phyloP scores from a whole-genome alignment of 306 rosid genomes.

The Sophora flavescens region DNA sequence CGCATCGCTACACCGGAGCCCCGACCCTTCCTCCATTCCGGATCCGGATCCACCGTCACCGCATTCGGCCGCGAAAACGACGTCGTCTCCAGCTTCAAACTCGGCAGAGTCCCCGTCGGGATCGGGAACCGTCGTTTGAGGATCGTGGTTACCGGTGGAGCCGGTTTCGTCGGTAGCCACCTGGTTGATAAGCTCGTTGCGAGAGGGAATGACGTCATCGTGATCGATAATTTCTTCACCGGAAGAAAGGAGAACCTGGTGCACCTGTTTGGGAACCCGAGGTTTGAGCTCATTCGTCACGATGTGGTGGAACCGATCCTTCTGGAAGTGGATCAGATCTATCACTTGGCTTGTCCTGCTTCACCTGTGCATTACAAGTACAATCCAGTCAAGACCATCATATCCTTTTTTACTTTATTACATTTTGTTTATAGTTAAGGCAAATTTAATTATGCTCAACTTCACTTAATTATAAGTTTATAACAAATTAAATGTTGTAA shows the following conservation, averaged over 20 bases:
- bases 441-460: too few relatives aligned
- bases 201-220: slow-evolving; percentile 85
- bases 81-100: slow-evolving; percentile 12
- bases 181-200: slow-evolving; percentile 76
- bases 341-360: slow-evolving; percentile 85
- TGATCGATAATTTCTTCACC: slow-evolving; percentile 86
- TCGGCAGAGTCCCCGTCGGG: slow-evolving; percentile 70
- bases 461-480: too few relatives aligned
- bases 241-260: slow-evolving; percentile 83
- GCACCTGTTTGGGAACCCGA: slow-evolving; percentile 78
- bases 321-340: slow-evolving; percentile 90
- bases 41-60: slow-evolving; percentile 39
- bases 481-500: too few relatives aligned
- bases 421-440: background rate
- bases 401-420: slow-evolving; percentile 56
- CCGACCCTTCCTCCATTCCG: slow-evolving; percentile 26
- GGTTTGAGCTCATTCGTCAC: slow-evolving; percentile 89
- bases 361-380: slow-evolving; percentile 81
- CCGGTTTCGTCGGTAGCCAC: slow-evolving; percentile 90
- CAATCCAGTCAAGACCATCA: slow-evolving; percentile 80
- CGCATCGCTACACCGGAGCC: slow-evolving; percentile 64
- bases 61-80: background rate
- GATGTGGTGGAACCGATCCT: slow-evolving; percentile 93
- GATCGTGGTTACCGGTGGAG: slow-evolving; percentile 88
- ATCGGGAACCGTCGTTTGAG: slow-evolving; percentile 61